phyloP scores from a whole-genome alignment of 305 asterid genomes.

The Fraxinus ornus region DNA sequence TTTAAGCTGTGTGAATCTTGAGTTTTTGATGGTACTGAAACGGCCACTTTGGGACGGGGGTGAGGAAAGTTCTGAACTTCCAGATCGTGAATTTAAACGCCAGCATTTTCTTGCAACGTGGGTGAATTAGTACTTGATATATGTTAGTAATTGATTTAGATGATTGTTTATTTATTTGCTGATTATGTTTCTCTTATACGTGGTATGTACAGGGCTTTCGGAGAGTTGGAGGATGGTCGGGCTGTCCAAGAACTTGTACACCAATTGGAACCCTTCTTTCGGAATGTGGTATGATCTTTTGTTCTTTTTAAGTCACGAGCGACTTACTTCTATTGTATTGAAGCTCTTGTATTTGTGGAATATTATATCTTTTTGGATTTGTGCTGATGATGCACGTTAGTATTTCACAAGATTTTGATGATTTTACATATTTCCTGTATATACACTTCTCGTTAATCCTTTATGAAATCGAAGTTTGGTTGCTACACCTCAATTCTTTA shows the following conservation, averaged over 20 bases:
- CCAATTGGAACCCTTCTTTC: slow-evolving; percentile 55
- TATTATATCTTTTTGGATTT: neutral
- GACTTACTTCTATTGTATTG: neutral
- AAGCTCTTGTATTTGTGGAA: neutral
- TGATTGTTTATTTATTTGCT: slow-evolving; percentile 1
- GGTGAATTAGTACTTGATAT: slow-evolving; percentile 14
- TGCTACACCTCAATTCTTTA: neutral
- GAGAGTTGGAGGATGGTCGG: slow-evolving; percentile 39
- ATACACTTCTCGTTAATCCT: neutral
- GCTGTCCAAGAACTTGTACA: slow-evolving; percentile 43
- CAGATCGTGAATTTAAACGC: slow-evolving; percentile 41
- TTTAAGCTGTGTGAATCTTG: slow-evolving; percentile 16
- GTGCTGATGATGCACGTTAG: neutral
- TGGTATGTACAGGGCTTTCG: slow-evolving; percentile 38
- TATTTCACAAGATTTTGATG: neutral
- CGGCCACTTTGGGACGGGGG: slow-evolving; percentile 48
- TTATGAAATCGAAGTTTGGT: neutral
- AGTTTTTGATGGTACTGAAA: slow-evolving; percentile 63
- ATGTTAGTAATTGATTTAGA: neutral
- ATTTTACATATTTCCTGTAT: neutral
- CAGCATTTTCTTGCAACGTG: slow-evolving; percentile 37
- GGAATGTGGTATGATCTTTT: slow-evolving; percentile 51
- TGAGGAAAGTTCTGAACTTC: slow-evolving; percentile 52
- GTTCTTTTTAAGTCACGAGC: neutral
- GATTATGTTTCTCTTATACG: neutral